Evolutionary conservation across 768 basidiomycete genomes (phyloP), one percentile per base, ranked within the genome.

Genomic region (Termitomyces sp.): DNA sequence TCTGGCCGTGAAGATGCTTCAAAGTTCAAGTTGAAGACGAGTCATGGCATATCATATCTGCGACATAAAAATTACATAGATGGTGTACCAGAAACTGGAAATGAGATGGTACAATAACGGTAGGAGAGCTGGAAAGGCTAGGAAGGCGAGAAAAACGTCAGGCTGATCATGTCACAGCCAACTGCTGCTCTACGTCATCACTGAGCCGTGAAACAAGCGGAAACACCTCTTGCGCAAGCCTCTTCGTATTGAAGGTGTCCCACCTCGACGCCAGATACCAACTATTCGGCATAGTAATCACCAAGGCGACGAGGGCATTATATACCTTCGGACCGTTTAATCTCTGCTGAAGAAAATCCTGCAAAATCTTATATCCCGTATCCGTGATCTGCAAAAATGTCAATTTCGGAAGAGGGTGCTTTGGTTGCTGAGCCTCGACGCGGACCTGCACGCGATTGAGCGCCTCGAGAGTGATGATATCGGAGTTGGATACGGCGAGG

Each of bases 401-500:
- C 52, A 53, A 53, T 4, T 41, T 53, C 6, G 52, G 52, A 53
- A 41, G 37, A 53, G 52, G 37, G 2, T n/a, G 41, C 52, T 53
- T 53, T 11, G 36, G 37, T n/a, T 18, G 24, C 8, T n/a, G 51
- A 27, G 8, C 15, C 15, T 39, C 16, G 16, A 2, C 52, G 27
- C 11, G 24, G 6, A 39, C 12, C 13, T 53, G 37, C 8, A 53
- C 24, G 11, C 37, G 36, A 30, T 53, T 53, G 18, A 53, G 37
- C 16, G 52, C 52, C 12, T 39, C 37, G 18, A 59, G 37, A 20
- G 61, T 59, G 51, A 44, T 58, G 6, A 22, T 7, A 20, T 62
- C 61, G 30, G 58, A 51, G n/a, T 24, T 37, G 6, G 4, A 30
- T 30, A 62, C 13, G 2, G 27, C n/a, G 31, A 62, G 58, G 39